Conservation (phyloP, 2,329 filamentous ascomycete species). For the Neofusicoccum sp. region DNA sequence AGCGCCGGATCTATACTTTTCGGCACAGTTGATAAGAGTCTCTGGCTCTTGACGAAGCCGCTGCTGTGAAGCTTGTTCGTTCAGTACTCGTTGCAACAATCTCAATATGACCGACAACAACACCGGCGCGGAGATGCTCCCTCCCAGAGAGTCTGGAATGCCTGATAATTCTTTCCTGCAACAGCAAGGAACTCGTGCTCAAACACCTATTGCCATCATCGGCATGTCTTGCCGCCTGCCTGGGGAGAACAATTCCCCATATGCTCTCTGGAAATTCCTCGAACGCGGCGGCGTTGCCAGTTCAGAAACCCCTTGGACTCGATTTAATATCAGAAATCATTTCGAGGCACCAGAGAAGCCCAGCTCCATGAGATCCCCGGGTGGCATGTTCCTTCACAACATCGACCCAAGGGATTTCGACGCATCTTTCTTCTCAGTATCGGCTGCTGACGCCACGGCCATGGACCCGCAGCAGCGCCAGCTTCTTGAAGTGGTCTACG, state of each 20-base stretch:
- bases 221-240: slow-evolving; percentile 25
- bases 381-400: slow-evolving; percentile 45
- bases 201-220: slow-evolving; percentile 23
- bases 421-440: slow-evolving; percentile 33
- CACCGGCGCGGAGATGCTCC: no score
- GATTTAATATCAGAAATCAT: slow-evolving; percentile 38
- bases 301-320: slow-evolving; percentile 28
- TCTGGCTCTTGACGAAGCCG: no score
- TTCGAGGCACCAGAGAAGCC: slow-evolving; percentile 36
- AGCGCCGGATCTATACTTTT: no score
- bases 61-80: no score
- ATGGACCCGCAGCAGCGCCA: slow-evolving; percentile 34
- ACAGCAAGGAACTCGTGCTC: no score
- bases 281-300: slow-evolving; percentile 32
- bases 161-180: no score
- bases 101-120: no score
- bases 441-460: slow-evolving; percentile 27
- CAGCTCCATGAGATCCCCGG: slow-evolving; percentile 37
- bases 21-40: no score
- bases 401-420: slow-evolving; percentile 39
- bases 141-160: no score
- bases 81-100: no score
- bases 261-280: slow-evolving; percentile 28
- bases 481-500: slow-evolving; percentile 35
- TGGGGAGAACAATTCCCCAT: slow-evolving; percentile 10